A percentile compares a stretch with the other conserved stretches of the same genome.
Evolutionary conservation across 768 basidiomycete genomes (phyloP).

Genomic region (Leccinum obscurum): DNA sequence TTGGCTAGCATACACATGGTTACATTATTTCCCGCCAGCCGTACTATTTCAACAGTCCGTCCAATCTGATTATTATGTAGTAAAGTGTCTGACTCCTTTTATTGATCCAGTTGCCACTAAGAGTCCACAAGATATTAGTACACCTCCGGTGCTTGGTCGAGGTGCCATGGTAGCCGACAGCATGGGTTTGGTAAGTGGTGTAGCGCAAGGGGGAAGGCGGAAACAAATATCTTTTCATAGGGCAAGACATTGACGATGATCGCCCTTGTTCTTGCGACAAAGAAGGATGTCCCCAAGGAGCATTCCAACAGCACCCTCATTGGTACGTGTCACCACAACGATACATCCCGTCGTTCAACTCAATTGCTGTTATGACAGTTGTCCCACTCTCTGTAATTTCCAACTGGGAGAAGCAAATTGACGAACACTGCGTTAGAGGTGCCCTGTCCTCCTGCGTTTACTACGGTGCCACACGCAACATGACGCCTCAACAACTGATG

Average conservation of each 20-base stretch:
- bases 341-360: background rate
- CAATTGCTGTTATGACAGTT: slow-evolving; percentile 43
- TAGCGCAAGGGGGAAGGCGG: background rate
- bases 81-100: slow-evolving; percentile 1
- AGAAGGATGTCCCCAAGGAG: slow-evolving; percentile 53
- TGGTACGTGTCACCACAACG: slow-evolving; percentile 41
- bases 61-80: background rate
- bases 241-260: slow-evolving; percentile 93
- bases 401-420: slow-evolving; percentile 86
- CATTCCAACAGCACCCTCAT: slow-evolving; percentile 76
- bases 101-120: slow-evolving; percentile 70
- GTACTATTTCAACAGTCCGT: slow-evolving; percentile 70
- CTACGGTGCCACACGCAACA: slow-evolving; percentile 65
- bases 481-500: slow-evolving; percentile 59
- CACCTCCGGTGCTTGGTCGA: slow-evolving; percentile 63
- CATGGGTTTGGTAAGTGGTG: slow-evolving; percentile 63
- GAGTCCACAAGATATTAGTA: slow-evolving; percentile 60
- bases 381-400: slow-evolving; percentile 81
- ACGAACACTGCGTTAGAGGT: slow-evolving; percentile 64
- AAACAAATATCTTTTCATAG: slow-evolving; percentile 34
- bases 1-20: background rate
- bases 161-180: slow-evolving; percentile 91
- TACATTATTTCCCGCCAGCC: slow-evolving; percentile 31
- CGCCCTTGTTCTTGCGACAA: slow-evolving; percentile 76
- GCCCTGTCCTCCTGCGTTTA: slow-evolving; percentile 60